Conservation (phyloP, 495 filamentous ascomycete species). For the Aeminium ludgeri region DNA sequence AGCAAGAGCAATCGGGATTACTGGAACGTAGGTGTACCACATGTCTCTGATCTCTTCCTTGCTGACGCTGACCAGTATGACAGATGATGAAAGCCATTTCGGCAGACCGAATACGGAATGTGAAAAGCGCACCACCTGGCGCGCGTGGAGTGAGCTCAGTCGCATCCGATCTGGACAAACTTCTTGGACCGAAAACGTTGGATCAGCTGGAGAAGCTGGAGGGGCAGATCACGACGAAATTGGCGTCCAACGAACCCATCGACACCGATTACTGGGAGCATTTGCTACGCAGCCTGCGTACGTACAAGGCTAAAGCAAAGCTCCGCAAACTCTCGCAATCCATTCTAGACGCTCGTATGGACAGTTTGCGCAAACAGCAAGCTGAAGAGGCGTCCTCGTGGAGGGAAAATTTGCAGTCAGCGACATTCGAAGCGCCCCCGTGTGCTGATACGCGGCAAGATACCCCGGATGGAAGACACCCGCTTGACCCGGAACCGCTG, state of each 20-base stretch:
- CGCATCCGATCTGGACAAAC: slow-evolving; percentile 68
- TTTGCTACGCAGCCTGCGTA: slow-evolving; percentile 61
- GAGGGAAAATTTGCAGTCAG: slow-evolving; percentile 1
- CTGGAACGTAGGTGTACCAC: slow-evolving; percentile 46
- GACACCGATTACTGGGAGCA: slow-evolving; percentile 98
- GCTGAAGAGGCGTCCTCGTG: slow-evolving; percentile 43
- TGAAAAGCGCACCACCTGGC: slow-evolving; percentile 42
- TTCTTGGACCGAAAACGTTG: slow-evolving; percentile 71
- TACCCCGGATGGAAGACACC: slow-evolving; percentile 8
- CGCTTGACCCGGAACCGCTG: slow-evolving; percentile 54
- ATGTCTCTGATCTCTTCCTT: background rate
- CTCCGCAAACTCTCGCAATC: slow-evolving; percentile 64
- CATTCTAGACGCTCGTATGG: slow-evolving; percentile 49
- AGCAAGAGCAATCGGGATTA: slow-evolving; percentile 65
- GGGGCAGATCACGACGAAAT: slow-evolving; percentile 63
- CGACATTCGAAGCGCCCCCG: too few species aligned
- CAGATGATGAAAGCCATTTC: slow-evolving; percentile 73
- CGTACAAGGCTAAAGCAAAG: slow-evolving; percentile 84
- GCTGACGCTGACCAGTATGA: slow-evolving; percentile 18
- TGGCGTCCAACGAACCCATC: slow-evolving; percentile 76
- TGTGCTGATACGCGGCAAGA: background rate
- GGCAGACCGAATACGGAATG: slow-evolving; percentile 52
- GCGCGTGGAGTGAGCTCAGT: slow-evolving; percentile 67
- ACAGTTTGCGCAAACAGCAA: slow-evolving; percentile 37
- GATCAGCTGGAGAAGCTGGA: slow-evolving; percentile 74